Evolutionary conservation across 176 grass and related monocot species (phyloP).

Genomic region (Carex kokanica): DNA sequence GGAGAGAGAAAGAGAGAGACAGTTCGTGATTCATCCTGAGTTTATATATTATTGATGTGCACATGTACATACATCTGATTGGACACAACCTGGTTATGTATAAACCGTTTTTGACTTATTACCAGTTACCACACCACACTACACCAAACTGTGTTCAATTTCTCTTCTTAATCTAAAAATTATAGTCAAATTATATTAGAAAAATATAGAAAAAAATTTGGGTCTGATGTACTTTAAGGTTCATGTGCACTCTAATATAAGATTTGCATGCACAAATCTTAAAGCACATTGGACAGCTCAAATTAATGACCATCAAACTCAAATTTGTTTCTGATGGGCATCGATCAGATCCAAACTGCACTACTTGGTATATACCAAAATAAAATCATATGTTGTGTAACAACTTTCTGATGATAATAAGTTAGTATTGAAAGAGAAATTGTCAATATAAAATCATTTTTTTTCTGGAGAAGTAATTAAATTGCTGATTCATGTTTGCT

Average conservation of each 20-base stretch:
- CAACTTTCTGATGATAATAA: too few relatives aligned
- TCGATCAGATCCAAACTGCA: too few relatives aligned
- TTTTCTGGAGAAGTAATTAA: background rate
- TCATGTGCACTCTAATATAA: too few relatives aligned
- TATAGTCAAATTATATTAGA: background rate
- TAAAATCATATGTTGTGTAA: background rate
- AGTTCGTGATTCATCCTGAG: conserved; percentile 1
- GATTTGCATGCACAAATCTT: too few relatives aligned
- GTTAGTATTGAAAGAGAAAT: too few relatives aligned
- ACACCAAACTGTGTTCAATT: background rate
- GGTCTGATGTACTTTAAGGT: too few relatives aligned
- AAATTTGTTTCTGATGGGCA: too few relatives aligned
- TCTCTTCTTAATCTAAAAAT: background rate
- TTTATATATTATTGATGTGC: conserved; percentile 18
- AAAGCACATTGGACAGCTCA: too few relatives aligned
- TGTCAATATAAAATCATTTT: background rate
- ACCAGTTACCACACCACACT: background rate
- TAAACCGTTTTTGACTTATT: conserved; percentile 24
- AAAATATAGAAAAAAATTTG: too few relatives aligned
- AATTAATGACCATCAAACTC: too few relatives aligned
- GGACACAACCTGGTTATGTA: conserved; percentile 16
- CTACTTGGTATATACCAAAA: background rate
- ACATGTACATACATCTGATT: conserved; percentile 22
- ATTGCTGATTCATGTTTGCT: background rate
- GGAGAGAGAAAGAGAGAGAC: conserved; percentile 13